Evolutionary conservation across 1,284 basidiomycete species (phyloP).

Genomic region (Vanrija sp.): DNA sequence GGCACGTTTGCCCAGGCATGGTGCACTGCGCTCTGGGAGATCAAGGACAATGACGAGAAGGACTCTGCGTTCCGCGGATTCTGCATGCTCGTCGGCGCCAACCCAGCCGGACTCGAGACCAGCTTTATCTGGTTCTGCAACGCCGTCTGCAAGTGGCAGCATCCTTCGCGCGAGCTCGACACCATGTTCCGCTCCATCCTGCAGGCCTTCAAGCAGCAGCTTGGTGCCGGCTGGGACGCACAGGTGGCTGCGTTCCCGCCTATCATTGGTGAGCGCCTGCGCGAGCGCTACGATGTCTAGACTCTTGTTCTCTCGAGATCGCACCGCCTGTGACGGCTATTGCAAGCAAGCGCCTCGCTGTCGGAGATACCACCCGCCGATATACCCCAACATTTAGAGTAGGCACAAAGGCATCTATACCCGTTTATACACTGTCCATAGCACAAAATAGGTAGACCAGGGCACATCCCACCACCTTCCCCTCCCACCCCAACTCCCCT

Average conservation of each 20-base stretch:
- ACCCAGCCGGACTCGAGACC: slow-evolving; percentile 85
- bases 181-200: slow-evolving; percentile 69
- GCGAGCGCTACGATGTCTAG: slow-evolving; percentile 47
- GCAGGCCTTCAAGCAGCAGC: slow-evolving; percentile 44
- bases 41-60: slow-evolving; percentile 99
- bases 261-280: slow-evolving; percentile 41
- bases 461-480: not conserved
- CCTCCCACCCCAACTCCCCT: not conserved
- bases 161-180: slow-evolving; percentile 81
- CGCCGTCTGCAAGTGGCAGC: slow-evolving; percentile 89
- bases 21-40: slow-evolving; percentile 97
- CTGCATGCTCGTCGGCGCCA: slow-evolving; percentile 90
- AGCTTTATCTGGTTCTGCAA: slow-evolving; percentile 93
- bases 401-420: slow-evolving; percentile 24
- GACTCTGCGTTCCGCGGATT: slow-evolving; percentile 98
- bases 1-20: slow-evolving; percentile 89
- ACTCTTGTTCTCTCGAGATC: not conserved
- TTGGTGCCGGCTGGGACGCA: slow-evolving; percentile 43
- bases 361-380: slow-evolving; percentile 15
- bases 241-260: slow-evolving; percentile 40
- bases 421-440: slow-evolving; percentile 16
- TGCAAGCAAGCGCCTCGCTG: too few relatives aligned
- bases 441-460: slow-evolving; percentile 15
- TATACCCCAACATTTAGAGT: slow-evolving; percentile 19
- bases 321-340: too few relatives aligned